Evolutionary conservation across 768 basidiomycete genomes (phyloP), one percentile per base, ranked within the genome.

Genomic region (Daedaleopsis sinensis): DNA sequence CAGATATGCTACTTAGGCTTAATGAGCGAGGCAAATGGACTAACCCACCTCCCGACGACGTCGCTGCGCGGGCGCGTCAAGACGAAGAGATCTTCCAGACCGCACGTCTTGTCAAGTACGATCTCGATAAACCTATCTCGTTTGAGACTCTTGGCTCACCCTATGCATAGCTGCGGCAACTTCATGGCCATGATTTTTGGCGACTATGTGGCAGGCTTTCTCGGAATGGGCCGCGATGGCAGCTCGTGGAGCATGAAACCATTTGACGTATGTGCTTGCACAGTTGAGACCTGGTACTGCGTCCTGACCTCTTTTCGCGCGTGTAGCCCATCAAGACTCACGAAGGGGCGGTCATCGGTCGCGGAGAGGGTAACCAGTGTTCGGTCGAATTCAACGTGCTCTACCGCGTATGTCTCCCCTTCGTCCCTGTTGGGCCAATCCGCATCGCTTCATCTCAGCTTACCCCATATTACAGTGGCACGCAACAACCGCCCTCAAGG

Each of bases 311-410:
- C 27, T 7, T 7, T 7, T 32, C 27, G 7, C 7, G 7, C 27
- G 7, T 7, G 27, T 50, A 70, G 69, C 64, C 67, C 24, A 68
- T 70, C 58, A 68, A 63, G 52, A 58, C 35, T 18, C 0, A 48
- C 15, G 43, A 62, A 21, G 69, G 69, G 27, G 49, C 52, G 19
- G 46, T 47, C 32, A 55, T 70, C 16, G 58, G 55, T 3, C 69
- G 63, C 38, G 92, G 91, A 38, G 76, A 86, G 70, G 92, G 92
- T 52, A 93, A 93, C 67, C 85, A 84, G 39, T 84, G 85, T 59
- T 90, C 91, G 0, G 70, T 91, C 38, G 92, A 93, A 73, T 93
- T 93, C 77, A 92, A 81, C 67, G 65, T 82, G 23, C 69, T 82
- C n/a, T 81, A 82, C 64, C 77, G 71, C 53, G 73, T 72, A 69